Evolutionary conservation across 139 green algal species (phyloP).

Genomic region (Coelastrella sp.): DNA sequence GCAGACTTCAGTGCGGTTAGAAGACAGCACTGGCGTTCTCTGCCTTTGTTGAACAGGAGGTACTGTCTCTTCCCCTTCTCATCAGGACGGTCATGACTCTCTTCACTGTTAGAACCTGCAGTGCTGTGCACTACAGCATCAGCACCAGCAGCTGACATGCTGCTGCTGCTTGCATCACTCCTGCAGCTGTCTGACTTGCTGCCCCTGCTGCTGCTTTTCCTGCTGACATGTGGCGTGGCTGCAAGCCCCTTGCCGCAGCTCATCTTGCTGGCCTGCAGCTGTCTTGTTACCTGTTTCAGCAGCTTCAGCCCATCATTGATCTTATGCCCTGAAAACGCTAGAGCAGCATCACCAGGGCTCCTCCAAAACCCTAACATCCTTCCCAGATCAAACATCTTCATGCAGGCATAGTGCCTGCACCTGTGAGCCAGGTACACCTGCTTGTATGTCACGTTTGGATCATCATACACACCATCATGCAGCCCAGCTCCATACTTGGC

Average conservation of each 20-base stretch:
- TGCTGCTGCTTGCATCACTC: not conserved
- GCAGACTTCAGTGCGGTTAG: too few species aligned
- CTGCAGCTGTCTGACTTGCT: not conserved
- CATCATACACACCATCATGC: conserved; percentile 18
- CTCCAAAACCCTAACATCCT: conserved; percentile 19
- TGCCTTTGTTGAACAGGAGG: not conserved
- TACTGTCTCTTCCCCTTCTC: not conserved
- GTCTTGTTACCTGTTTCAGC: not conserved
- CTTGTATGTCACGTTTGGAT: not conserved
- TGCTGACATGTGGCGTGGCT: not conserved
- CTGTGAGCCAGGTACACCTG: not conserved
- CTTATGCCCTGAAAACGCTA: not conserved
- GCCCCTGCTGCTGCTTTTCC: conserved; percentile 6
- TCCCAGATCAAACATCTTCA: conserved; percentile 16
- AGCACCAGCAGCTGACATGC: not conserved
- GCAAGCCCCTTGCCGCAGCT: not conserved
- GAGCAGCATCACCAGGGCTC: not conserved
- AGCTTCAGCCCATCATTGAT: not conserved
- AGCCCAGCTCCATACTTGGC: conserved; percentile 41
- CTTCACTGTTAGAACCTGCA: too few species aligned
- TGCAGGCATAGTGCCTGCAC: not conserved
- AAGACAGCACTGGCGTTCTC: not conserved
- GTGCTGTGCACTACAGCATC: too few species aligned
- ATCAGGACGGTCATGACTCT: not conserved
- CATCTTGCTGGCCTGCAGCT: not conserved